Base-by-base conservation (phyloP, 148 eudicot genomes). In the Hydrangea macrophylla region DNA sequence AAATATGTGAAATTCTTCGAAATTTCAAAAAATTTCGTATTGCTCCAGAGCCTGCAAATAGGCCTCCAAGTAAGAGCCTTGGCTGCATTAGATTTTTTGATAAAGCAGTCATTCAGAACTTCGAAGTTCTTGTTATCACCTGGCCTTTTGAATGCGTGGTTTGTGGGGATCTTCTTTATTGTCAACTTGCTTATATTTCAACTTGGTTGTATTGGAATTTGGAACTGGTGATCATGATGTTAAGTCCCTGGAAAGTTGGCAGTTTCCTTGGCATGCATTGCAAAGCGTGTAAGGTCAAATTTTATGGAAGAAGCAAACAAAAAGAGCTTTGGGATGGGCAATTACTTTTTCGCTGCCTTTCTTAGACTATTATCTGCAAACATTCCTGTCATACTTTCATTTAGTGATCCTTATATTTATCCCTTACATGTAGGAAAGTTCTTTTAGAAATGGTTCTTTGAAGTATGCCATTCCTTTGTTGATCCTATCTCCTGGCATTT, bases 1-100 rank as follows among this genome's bases (percentile, higher is more conserved):
- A 90, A 72, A 85, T 90, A 68, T 88, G 90, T 81, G 89, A 88
- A 76, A 90, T 90, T 58, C 87, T 90, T 64, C 81, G 66, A 60
- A 90, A 90, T 68, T 81, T 82, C 73, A 54, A 73, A 15, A 79
- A 64, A 32, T 88, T 84, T 71, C 74, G 68, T 28, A 80, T 90
- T 74, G 72, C 90, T 60, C 76, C 90, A 27, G 90, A 88, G 76
- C 83, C 96, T 74, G 84, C 89, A 33, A 72, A 73, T 73, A 76
- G 64, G 76, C 96, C 96, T 32, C 79, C 84, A 75, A 84, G 96
- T 90, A 82, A 64, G 83, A 65, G 50, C 56, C 12, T 35, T n/a
- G 18, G 32, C 53, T 10, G 27, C 27, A 60, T 42, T 32, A 9
- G 7, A 9, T 53, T 28, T 2, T 13, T 50, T 23, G 20, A 58